Conservation (phyloP, 1,284 basidiomycete genomes). For the Amylostereum areolatum region DNA sequence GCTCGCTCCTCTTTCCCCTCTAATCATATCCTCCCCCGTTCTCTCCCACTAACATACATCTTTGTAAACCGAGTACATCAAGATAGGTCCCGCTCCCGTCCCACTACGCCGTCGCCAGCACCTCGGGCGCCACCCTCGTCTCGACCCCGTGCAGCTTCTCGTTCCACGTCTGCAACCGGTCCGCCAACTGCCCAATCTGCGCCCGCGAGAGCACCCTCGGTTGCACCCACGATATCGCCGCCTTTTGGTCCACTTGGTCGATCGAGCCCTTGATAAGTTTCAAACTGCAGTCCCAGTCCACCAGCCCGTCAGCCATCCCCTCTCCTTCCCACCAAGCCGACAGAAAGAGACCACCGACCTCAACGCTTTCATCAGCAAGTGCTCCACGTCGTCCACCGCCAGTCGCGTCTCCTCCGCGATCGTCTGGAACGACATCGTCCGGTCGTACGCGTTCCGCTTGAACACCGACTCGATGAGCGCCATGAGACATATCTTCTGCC, state of each 20-base stretch:
- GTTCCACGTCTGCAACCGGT: slow-evolving; percentile 79
- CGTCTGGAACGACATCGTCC: slow-evolving; percentile 86
- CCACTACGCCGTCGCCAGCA: slow-evolving; percentile 38
- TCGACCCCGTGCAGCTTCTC: slow-evolving; percentile 75
- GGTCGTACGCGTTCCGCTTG: slow-evolving; percentile 74
- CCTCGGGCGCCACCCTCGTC: slow-evolving; percentile 61
- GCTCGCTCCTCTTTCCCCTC: too few species aligned
- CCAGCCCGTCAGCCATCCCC: slow-evolving; percentile 1
- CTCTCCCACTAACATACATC: too few species aligned
- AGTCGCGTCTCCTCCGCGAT: slow-evolving; percentile 92
- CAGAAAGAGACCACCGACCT: slow-evolving; percentile 47
- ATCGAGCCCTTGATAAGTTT: slow-evolving; percentile 88
- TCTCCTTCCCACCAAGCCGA: too few species aligned
- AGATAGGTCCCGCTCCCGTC: too few species aligned
- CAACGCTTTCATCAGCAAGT: slow-evolving; percentile 96
- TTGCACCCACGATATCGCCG: slow-evolving; percentile 94
- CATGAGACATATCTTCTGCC: slow-evolving; percentile 99
- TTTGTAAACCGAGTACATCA: too few species aligned
- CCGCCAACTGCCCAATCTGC: slow-evolving; percentile 80
- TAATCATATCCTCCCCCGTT: too few species aligned
- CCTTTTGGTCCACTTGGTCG: slow-evolving; percentile 86
- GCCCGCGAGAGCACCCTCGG: slow-evolving; percentile 87
- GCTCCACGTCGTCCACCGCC: slow-evolving; percentile 91
- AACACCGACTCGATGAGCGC: slow-evolving; percentile 97
- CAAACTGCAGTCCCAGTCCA: too few species aligned